Evolutionary conservation across 208 protist genomes (phyloP), one percentile per base, ranked within the genome.

Genomic region (Tritrichomonas musculus): DNA sequence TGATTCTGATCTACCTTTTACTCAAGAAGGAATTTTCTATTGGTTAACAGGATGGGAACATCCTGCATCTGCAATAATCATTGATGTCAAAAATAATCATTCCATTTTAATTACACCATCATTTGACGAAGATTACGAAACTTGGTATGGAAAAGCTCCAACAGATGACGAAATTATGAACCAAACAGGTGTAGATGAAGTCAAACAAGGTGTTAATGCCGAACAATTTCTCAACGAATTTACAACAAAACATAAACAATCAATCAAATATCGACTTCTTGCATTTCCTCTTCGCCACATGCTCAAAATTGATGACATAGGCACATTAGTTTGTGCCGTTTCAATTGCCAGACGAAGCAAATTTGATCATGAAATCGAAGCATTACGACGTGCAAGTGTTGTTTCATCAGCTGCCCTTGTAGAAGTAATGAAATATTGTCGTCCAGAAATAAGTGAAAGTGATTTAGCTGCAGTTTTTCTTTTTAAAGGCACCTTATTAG

Each of bases 361-460:
- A 41, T 72, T 88, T 77, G 30, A 39, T 33, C 33, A 22, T 13
- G 93, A 93, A 41, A 80, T 93, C 11, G 60, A 53, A 44, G 11
- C 25, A 9, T 36, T 93, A 27, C 5, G 33, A 93, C 4, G 33
- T 53, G 93, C 92, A 44, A 64, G 53, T 44, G 9, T 75, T 14
- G 47, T 92, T 1, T n/a, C 55, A 25, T 64, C 55, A 64, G 55
- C 8, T 25, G 92, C 92, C 9, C 64, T 92, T n/a, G 30, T 93
- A 44, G 41, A 93, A 39, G 57, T 92, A 4, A 93, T 93, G 92
- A 73, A 93, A 27, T 92, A 93, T 49, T 92, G 64, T 9, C 22
- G n/a, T 5, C 92, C 92, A 39, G 92, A 65, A 25, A 5, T 92
- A 20, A 27, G 5, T 9, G 92, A 93, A 53, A 44, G 64, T 92